Conservation (phyloP, 495 filamentous ascomycete genomes). For the Aspergillus egyptiacus region DNA sequence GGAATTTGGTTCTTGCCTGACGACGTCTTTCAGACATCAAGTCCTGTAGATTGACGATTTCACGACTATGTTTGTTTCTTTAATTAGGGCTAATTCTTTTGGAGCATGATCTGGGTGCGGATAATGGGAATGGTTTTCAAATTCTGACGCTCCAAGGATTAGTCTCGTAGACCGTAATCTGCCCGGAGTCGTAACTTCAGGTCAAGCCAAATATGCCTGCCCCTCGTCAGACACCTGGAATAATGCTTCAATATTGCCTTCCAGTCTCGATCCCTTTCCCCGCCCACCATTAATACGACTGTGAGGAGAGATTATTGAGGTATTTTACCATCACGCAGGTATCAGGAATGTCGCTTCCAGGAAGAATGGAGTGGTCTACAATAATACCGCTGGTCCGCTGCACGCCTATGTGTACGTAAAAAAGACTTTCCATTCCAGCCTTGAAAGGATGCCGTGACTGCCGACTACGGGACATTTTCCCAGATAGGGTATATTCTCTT, state of each 20-base stretch:
- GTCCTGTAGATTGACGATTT: slow-evolving; percentile 22
- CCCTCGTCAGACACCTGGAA: too few relatives aligned
- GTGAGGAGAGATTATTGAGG: too few relatives aligned
- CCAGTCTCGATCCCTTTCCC: too few relatives aligned
- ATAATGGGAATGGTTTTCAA: slow-evolving; percentile 12
- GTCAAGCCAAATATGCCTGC: too few relatives aligned
- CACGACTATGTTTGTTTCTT: slow-evolving; percentile 15
- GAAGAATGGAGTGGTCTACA: background rate
- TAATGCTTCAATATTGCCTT: too few relatives aligned
- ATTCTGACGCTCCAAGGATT: slow-evolving; percentile 11
- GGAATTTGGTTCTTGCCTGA: slow-evolving; percentile 12
- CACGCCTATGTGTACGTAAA: too few relatives aligned
- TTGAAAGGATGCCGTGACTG: background rate
- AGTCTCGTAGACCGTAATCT: background rate
- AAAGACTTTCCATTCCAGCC: too few relatives aligned
- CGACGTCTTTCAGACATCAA: slow-evolving; percentile 14
- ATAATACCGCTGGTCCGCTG: too few relatives aligned
- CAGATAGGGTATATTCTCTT: slow-evolving; percentile 5
- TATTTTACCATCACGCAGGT: too few relatives aligned
- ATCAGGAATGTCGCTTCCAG: too few relatives aligned
- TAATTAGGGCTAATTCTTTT: slow-evolving; percentile 11
- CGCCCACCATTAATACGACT: too few relatives aligned
- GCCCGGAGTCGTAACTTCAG: background rate
- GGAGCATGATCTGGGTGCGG: slow-evolving; percentile 15
- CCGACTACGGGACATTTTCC: slow-evolving; percentile 8